Evolutionary conservation across 257 asterid genomes (phyloP).

Genomic region (Knoxia roxburghii): DNA sequence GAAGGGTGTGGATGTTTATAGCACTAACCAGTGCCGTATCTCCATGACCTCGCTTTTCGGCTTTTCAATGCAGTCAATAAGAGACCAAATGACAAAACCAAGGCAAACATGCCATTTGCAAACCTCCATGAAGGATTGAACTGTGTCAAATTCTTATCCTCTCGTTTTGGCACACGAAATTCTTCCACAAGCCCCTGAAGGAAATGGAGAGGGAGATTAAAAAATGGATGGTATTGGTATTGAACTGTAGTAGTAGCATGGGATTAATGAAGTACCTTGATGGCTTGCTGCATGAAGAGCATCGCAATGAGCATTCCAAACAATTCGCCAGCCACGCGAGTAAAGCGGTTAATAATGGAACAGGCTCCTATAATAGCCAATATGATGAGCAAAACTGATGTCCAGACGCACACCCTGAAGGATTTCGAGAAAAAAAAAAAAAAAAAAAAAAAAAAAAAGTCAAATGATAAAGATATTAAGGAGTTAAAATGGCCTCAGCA

Average conservation of each 20-base stretch:
- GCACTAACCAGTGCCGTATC: conserved; percentile 79
- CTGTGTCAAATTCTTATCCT: conserved; percentile 33
- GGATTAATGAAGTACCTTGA: conserved; percentile 28
- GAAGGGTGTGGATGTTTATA: too few relatives aligned
- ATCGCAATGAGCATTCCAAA: conserved; percentile 95
- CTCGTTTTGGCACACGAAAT: conserved; percentile 69
- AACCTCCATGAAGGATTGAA: conserved; percentile 79
- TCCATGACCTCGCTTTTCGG: conserved; percentile 90
- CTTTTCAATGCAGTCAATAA: conserved; percentile 66
- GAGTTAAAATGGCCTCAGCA: too few relatives aligned
- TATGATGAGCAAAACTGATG: conserved; percentile 70
- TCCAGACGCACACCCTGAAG: conserved; percentile 95
- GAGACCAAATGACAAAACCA: conserved; percentile 77
- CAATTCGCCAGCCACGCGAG: conserved; percentile 90
- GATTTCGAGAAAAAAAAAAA: too few relatives aligned
- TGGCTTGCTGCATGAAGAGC: conserved; percentile 97
- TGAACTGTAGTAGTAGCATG: neutral
- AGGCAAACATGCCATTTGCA: conserved; percentile 83
- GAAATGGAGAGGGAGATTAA: neutral
- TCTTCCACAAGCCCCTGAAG: conserved; percentile 80
- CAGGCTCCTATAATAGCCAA: conserved; percentile 85
- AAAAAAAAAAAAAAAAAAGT: too few relatives aligned
- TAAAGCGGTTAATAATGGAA: conserved; percentile 88
- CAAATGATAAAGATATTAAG: too few relatives aligned
- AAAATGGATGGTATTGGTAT: too few relatives aligned